Evolutionary conservation across 2,329 filamentous ascomycete species (phyloP).

Genomic region (Camillea tinctor): DNA sequence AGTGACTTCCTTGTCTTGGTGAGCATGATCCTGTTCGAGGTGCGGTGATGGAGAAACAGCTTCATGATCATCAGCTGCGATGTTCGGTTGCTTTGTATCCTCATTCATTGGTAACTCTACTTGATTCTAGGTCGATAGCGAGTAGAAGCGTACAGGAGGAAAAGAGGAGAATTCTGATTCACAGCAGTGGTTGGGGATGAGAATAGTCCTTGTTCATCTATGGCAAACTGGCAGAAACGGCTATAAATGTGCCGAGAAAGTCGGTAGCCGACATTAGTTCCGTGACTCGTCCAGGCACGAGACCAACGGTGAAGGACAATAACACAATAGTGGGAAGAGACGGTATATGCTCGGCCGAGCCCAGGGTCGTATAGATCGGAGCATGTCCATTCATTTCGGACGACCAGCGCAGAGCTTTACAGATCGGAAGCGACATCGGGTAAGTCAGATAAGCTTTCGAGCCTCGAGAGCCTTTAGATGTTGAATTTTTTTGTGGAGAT

Average conservation of each 20-base stretch:
- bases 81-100: conserved; percentile 8
- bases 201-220: not conserved
- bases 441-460: not conserved
- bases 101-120: conserved; percentile 21
- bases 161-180: not conserved
- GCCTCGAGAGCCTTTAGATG: not conserved
- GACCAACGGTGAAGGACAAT: not conserved
- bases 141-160: not conserved
- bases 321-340: not conserved
- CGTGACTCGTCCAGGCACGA: not conserved
- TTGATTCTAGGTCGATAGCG: conserved; percentile 1
- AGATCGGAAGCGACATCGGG: not conserved
- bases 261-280: not conserved
- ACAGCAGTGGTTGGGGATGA: conserved; percentile 3
- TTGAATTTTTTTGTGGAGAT: not conserved
- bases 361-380: not conserved
- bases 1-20: conserved; percentile 12
- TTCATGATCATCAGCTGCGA: conserved; percentile 1
- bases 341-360: not conserved
- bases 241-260: not conserved
- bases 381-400: not conserved
- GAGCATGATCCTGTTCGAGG: not conserved
- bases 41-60: not conserved
- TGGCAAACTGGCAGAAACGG: not conserved
- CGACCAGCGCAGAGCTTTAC: not conserved